These are phyloP conservation scores for Hymenochaete sp. DNA, from an alignment of 1,284 basidiomycete species.

Conservation along the genomic window DNA sequence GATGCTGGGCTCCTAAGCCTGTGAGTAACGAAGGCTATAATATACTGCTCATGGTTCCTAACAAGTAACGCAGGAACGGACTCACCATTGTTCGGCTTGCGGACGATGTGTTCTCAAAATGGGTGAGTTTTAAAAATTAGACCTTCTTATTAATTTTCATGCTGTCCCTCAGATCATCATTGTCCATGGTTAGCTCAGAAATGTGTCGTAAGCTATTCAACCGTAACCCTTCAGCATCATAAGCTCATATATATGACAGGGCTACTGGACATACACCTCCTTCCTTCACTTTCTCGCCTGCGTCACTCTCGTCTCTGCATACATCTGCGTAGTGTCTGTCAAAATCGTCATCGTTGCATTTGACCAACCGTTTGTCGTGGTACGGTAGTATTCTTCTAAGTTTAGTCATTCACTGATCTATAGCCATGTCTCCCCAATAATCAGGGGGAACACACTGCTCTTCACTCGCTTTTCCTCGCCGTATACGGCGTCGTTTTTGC, in stretches of 20 bases:
- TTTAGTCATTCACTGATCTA: constrained; percentile 14
- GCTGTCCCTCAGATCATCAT: constrained; percentile 63
- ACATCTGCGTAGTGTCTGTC: constrained; percentile 49
- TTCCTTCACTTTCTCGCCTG: constrained; percentile 78
- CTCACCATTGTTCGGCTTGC: constrained; percentile 77
- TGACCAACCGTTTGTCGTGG: constrained; percentile 47
- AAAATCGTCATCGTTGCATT: constrained; percentile 62
- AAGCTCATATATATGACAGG: constrained; percentile 34
- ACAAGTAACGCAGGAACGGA: too few species aligned
- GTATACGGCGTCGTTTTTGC: constrained; percentile 55
- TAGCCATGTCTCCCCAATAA: constrained; percentile 28
- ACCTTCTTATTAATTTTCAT: constrained; percentile 18
- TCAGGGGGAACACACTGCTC: constrained; percentile 56
- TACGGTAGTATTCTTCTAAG: too few species aligned
- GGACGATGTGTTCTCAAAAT: constrained; percentile 78
- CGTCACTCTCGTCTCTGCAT: constrained; percentile 55
- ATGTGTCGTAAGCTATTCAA: constrained; percentile 55
- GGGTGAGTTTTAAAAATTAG: constrained; percentile 43
- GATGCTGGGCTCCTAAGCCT: constrained; percentile 72
- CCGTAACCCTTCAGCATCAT: constrained; percentile 1
- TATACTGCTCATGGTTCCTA: too few species aligned
- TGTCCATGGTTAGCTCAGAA: constrained; percentile 78
- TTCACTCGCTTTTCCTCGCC: constrained; percentile 63
- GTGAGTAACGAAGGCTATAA: too few species aligned
- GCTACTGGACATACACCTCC: constrained; percentile 77